Evolutionary conservation across 805 yeast genomes (phyloP).

Genomic region (Candida sakaeoensis): DNA sequence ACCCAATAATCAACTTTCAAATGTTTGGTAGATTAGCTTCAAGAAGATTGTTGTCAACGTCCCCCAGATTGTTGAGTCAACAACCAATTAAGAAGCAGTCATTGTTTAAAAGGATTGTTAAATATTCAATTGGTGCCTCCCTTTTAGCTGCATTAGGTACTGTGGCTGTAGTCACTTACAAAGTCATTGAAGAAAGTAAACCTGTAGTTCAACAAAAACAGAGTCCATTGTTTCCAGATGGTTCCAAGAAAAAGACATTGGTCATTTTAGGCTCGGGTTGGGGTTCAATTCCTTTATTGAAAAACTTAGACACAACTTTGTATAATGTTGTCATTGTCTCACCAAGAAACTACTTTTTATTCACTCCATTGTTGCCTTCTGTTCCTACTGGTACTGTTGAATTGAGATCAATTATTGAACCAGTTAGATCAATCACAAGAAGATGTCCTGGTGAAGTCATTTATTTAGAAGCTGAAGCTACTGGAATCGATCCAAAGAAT

Average conservation of each 20-base stretch:
- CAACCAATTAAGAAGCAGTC: slow-evolving; percentile 14
- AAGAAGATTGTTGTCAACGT: slow-evolving; percentile 12
- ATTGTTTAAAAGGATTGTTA: slow-evolving; percentile 41
- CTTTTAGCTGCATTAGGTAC: slow-evolving; percentile 52
- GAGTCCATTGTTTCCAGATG: slow-evolving; percentile 50
- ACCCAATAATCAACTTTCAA: not conserved
- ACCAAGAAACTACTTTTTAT: slow-evolving; percentile 91
- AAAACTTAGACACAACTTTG: slow-evolving; percentile 77
- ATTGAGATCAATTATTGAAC: slow-evolving; percentile 87
- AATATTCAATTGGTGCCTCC: slow-evolving; percentile 45
- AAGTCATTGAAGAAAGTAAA: slow-evolving; percentile 57
- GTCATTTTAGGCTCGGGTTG: slow-evolving; percentile 89
- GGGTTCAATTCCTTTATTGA: slow-evolving; percentile 87
- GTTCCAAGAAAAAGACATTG: slow-evolving; percentile 64
- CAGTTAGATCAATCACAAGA: slow-evolving; percentile 84
- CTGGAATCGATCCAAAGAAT: slow-evolving; percentile 68
- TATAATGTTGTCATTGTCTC: slow-evolving; percentile 88
- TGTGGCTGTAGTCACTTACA: slow-evolving; percentile 47
- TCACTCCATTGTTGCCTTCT: slow-evolving; percentile 94
- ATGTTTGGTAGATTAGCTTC: slow-evolving; percentile 14
- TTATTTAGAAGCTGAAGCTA: slow-evolving; percentile 89
- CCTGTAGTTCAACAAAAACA: slow-evolving; percentile 63
- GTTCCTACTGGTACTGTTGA: slow-evolving; percentile 94
- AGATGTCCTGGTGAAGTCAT: slow-evolving; percentile 70
- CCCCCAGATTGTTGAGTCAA: slow-evolving; percentile 9